Evolutionary conservation across 257 asterid genomes (phyloP), one percentile per base, ranked within the genome.

Genomic region (Solanum sparsipilum): DNA sequence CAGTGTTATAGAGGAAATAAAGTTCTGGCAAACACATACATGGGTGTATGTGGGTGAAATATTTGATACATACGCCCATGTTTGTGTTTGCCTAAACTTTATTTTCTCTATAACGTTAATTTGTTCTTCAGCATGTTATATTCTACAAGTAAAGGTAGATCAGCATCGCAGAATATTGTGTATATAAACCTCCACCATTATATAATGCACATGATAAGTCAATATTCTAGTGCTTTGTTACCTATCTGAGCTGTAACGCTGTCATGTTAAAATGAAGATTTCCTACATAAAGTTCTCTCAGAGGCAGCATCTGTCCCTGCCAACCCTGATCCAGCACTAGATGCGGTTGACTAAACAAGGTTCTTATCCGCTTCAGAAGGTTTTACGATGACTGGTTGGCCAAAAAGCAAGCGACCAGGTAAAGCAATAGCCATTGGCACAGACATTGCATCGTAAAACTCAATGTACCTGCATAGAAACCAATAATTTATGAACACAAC

Each of bases 301-400:
- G 96, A 94, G 78, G 96, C 99, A 88, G 98, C 98, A 91, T 91
- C 93, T 67, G 98, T 98, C 32, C 99, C 99, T 27, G 93, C 88
- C 79, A 96, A 94, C 86, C 96, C 95, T 44, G 98, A 70, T 87
- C 93, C 94, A 90, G 93, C 96, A 78, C 93, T 92, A 75, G 96
- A 20, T 56, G 99, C 87, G 82, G 92, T 95, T 71, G 99, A 94
- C 56, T 94, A 98, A 87, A 97, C 99, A 89, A 97, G 99, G 91
- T 97, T 97, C 94, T 97, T 96, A 91, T 97, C 99, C 31, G 99
- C 99, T 91, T 97, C 99, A 3, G 99, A 97, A 83, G 99, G 99
- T 90, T 97, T 97, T 46, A 96, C 98, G 99, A 97, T 96, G 52
- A 97, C 96, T 87, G 99, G 98, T 90, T 97, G 99, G 67, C 99